Conservation (phyloP, 1,284 basidiomycete species). For the Cystobasidium sp. region DNA sequence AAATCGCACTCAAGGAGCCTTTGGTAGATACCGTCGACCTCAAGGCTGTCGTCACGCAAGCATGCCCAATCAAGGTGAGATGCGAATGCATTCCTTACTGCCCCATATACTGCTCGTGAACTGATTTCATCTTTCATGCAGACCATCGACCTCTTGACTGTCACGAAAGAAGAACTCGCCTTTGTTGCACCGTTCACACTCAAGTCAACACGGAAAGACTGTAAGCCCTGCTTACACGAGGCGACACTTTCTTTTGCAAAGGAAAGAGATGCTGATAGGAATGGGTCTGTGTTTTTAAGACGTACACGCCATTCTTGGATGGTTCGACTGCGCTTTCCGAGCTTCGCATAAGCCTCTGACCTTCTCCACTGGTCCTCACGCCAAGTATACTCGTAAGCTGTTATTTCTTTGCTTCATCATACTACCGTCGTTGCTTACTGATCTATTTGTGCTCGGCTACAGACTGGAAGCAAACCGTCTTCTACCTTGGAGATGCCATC, state of each 20-base stretch:
- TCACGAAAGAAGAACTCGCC: slow-evolving; percentile 91
- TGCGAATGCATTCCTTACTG: no score
- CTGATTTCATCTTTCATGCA: slow-evolving; percentile 54
- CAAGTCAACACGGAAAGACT: slow-evolving; percentile 86
- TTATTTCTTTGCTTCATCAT: no score
- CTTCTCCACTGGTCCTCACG: slow-evolving; percentile 94
- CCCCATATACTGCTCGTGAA: background rate
- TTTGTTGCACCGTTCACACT: slow-evolving; percentile 83
- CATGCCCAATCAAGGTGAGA: slow-evolving; percentile 77
- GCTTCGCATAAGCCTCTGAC: slow-evolving; percentile 95
- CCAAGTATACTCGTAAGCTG: slow-evolving; percentile 93
- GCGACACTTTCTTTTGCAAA: slow-evolving; percentile 2
- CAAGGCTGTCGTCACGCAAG: slow-evolving; percentile 87
- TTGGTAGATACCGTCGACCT: slow-evolving; percentile 97
- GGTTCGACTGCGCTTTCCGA: slow-evolving; percentile 97
- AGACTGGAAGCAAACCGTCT: slow-evolving; percentile 77
- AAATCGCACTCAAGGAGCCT: slow-evolving; percentile 94
- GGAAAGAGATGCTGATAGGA: background rate
- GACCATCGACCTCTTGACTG: slow-evolving; percentile 89
- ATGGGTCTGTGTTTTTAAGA: slow-evolving; percentile 61
- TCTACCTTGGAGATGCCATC: slow-evolving; percentile 81
- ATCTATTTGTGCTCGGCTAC: background rate
- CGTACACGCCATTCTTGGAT: slow-evolving; percentile 98
- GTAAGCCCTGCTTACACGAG: slow-evolving; percentile 61
- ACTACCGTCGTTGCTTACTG: background rate